Base-by-base conservation (phyloP, 2,329 filamentous ascomycete genomes). In the Nemania bipapillata region DNA sequence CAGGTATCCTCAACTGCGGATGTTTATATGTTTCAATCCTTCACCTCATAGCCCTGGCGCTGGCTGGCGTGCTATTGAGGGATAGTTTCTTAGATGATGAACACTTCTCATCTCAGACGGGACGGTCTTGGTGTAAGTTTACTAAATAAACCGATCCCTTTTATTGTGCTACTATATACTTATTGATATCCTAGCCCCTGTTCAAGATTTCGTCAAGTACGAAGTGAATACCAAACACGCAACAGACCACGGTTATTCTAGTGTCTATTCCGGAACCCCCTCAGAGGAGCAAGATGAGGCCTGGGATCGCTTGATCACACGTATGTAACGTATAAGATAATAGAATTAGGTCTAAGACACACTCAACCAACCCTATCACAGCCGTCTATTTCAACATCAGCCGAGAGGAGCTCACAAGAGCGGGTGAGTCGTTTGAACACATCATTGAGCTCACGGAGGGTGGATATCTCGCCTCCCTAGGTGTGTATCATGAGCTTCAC, bases 401-500 rank as follows among this genome's bases (percentile, higher is more conserved):
- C 24, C 49, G 17, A 22, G 63, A 71, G 26, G 69, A 71, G 22
- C 24, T 71, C 1, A 12, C 26, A 17, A 63, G 37, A 11, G 59
- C 66, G 7, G 69, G 66, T 20, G 69, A 71, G 32, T 49, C 52
- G 11, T 30, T 69, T 15, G 50, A 66, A 5, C 22, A 60, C 26
- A 30, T 65, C 9, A 53, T 63, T 15, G 62, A 66, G 45, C 40
- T 71, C n/a, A 66, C 54, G 3, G 59, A 55, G 1, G 66, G 69
- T 26, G 69, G 69, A 24, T 69, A 66, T 47, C 28, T 53, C 8
- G 66, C 66, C 42, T 63, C 53, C 17, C 30, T 71, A 17, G 60
- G 63, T 20, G 69, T 69, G 2, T 71, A 69, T 26, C 69, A 71
- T 30, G 69, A 71, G 49, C 69, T 71, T 45, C 69, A 71, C 50